Evolutionary conservation across 2,329 filamentous ascomycete genomes (phyloP).

Genomic region (Apiospora marii): DNA sequence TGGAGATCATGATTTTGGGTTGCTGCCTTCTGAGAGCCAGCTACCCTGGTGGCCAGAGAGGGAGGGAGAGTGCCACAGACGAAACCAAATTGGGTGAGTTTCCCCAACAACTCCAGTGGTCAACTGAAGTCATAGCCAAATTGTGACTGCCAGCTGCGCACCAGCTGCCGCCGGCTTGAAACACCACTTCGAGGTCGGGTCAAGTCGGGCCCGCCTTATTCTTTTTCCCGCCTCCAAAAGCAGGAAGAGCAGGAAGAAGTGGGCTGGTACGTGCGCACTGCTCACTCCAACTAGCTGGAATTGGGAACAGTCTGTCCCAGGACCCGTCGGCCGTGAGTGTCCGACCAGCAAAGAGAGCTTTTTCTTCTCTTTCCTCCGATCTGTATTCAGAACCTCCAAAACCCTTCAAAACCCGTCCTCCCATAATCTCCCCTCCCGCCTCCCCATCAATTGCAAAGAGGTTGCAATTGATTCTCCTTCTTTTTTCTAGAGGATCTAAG

Average conservation of each 20-base stretch:
- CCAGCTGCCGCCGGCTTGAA: background rate
- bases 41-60: background rate
- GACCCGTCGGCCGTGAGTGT: slow-evolving; percentile 20
- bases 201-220: slow-evolving; percentile 22
- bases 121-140: background rate
- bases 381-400: slow-evolving; percentile 22
- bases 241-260: background rate
- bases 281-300: slow-evolving; percentile 8
- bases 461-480: slow-evolving; percentile 69
- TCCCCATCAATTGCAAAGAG: slow-evolving; percentile 45
- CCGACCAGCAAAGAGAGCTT: slow-evolving; percentile 19
- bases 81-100: background rate
- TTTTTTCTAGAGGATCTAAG: slow-evolving; percentile 54
- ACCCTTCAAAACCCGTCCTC: slow-evolving; percentile 30
- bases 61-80: background rate
- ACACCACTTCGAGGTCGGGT: slow-evolving; percentile 6
- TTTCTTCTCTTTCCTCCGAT: slow-evolving; percentile 19
- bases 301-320: slow-evolving; percentile 20
- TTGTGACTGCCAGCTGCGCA: background rate
- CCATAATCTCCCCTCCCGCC: slow-evolving; percentile 65
- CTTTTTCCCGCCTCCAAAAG: slow-evolving; percentile 19
- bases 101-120: background rate
- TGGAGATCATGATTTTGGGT: no score
- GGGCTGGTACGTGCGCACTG: slow-evolving; percentile 19
- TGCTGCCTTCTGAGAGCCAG: background rate